Base-by-base conservation (phyloP, 2,329 filamentous ascomycete species). In the Emergomyces orientalis region DNA sequence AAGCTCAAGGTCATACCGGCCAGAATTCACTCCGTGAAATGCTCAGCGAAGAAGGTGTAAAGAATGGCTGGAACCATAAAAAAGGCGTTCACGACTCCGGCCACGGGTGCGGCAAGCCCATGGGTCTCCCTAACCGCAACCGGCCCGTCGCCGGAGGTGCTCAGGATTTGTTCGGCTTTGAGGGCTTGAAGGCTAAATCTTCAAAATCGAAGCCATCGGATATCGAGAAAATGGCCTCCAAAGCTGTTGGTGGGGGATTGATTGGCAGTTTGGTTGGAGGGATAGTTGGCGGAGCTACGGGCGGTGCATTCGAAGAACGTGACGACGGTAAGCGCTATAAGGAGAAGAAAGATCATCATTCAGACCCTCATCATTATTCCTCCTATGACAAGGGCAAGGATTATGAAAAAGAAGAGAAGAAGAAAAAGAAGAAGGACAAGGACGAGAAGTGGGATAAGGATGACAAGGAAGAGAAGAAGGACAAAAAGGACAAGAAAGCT, bases 61-160 rank as follows among this genome's bases (percentile, higher is more conserved):
- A 86, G 73, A 80, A 84, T 56, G 89, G 89, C 19, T 81, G 87
- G 65, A 97, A 97, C 75, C 92, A 97, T 78, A 93, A 90, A 75
- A 86, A 90, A 69, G 90, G 90, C 34, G 88, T 93, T 13, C 78
- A 91, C 19, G 91, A 97, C 74, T 87, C 84, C 60, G 92, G 92
- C 6, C 90, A 96, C 72, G 91, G 91, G 60, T 96, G 91, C 71
- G 86, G 89, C 64, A 91, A 91, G 75, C 85, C 86, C 19, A 80
- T 96, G 13, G 84, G 86, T 66, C 89, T 95, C 84, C 85, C 86
- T 66, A 91, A 89, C 61, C 70, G 67, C 63, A 73, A 65, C 47
- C 65, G 68, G 41, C 63, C 61, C 11, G 63, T 63, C 22, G 69
- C 68, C 19, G 67, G 68, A 57, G 67, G 67, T 59, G 70, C 67